phyloP scores from a whole-genome alignment of 371 early-diverging fungal genomes.

The Actinomortierella ambigua region DNA sequence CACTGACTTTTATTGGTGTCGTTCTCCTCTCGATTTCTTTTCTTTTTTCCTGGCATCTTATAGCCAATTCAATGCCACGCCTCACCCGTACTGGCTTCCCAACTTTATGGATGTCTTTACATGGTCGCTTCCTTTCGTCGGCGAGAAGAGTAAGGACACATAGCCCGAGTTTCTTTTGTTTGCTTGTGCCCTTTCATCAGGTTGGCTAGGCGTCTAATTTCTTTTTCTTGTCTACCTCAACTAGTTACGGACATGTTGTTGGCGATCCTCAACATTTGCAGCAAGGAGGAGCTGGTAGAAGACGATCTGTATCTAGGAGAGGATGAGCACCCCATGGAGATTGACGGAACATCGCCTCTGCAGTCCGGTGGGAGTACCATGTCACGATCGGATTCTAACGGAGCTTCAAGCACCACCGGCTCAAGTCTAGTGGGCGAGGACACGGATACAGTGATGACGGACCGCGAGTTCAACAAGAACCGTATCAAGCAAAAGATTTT shows the following conservation, averaged over 20 bases:
- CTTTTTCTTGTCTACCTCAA: neutral
- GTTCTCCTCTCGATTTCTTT: neutral
- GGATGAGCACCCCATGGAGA: constrained; percentile 9
- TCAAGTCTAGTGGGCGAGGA: neutral
- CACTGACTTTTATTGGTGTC: no score
- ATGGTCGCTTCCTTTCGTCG: constrained; percentile 98
- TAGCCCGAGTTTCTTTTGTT: neutral
- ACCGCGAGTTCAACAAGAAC: constrained; percentile 18
- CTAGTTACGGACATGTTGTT: constrained; percentile 94
- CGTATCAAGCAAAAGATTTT: constrained; percentile 86
- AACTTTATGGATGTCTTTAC: constrained; percentile 98
- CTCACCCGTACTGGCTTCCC: constrained; percentile 97
- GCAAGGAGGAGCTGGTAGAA: constrained; percentile 74
- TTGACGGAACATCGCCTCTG: constrained; percentile 9
- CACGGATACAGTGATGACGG: constrained; percentile 16
- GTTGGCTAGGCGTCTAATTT: neutral
- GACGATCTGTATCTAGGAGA: constrained; percentile 46
- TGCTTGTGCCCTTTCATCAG: neutral
- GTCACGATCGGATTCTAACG: neutral
- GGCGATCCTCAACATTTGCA: constrained; percentile 90
- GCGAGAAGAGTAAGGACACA: constrained; percentile 86
- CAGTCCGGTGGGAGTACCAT: constrained; percentile 3
- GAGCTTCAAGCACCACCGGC: no score
- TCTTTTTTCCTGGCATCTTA: neutral
- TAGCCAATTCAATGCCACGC: constrained; percentile 66